Base-by-base conservation (phyloP, 2,329 filamentous ascomycete genomes). In the Neopestalotiopsis clavispora region DNA sequence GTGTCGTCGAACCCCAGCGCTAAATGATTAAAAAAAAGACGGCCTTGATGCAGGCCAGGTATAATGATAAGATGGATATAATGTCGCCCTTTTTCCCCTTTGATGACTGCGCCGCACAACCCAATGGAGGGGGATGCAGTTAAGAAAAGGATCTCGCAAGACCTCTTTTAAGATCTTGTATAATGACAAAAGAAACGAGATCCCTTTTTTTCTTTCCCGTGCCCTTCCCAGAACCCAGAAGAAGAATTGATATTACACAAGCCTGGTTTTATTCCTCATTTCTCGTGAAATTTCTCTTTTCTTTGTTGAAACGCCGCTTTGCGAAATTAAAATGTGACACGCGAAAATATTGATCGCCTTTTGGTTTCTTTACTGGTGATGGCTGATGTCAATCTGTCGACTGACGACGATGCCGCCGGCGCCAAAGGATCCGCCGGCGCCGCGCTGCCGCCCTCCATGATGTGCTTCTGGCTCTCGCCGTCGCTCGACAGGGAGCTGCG, bases 401-500 rank as follows among this genome's bases (percentile, higher is more conserved):
- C 69, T 70, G 32, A 70, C 66, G 38, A 70, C 42, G 23, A 70
- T 70, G 6, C 60, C 69, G 30, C 66, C 63, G 23, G 58, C 57
- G 30, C 20, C 30, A 12, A 30, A 17, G 34, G 34, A 9, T 14
- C 57, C 14, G 13, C 6, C 14, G 30, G 28, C 9, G 14, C 23
- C 23, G 23, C 20, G 20, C 56, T 10, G 5, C n/a, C 14, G n/a
- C 42, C 42, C 20, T 61, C 30, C 64, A 71, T 28, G 7, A 69
- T 69, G 40, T 64, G 49, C 61, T 67, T 65, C 65, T 71, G 68
- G 45, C 69, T 71, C 7, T 71, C 71, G 65, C 56, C 63, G 12
- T 72, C 71, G 56, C 66, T 69, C 45, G 64, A 68, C 56, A 69
- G 7, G 40, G 62, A 66, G 7, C 45, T 52, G 9, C 65, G 52